A percentile compares a stretch with the other conserved stretches of the same genome.
phyloP scores from a whole-genome alignment of 805 yeast species.

The Phaffomyces opuntiae region DNA sequence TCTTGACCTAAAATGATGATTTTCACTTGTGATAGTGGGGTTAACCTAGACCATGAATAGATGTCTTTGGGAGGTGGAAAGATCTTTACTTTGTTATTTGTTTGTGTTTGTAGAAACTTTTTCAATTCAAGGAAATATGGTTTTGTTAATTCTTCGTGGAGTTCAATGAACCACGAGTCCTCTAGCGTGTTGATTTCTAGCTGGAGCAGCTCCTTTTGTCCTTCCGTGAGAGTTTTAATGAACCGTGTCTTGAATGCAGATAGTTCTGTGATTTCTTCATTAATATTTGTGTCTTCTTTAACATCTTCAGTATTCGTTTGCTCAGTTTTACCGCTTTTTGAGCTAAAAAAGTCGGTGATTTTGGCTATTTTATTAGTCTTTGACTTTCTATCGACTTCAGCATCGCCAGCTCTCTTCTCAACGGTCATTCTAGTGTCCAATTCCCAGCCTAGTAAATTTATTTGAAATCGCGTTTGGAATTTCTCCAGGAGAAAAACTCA shows the following conservation, averaged over 20 bases:
- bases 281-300: background rate
- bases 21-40: constrained; percentile 67
- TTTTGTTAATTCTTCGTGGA: constrained; percentile 69
- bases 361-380: background rate
- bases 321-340: background rate
- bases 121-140: constrained; percentile 79
- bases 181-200: constrained; percentile 69
- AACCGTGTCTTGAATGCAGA: constrained; percentile 10
- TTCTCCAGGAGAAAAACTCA: no score
- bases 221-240: constrained; percentile 21
- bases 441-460: no score
- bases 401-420: background rate
- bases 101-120: constrained; percentile 46
- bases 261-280: background rate
- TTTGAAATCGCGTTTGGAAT: no score
- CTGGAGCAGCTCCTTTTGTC: constrained; percentile 43
- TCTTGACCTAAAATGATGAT: constrained; percentile 91
- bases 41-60: constrained; percentile 86
- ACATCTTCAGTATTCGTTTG: no score
- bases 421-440: background rate
- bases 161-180: constrained; percentile 66
- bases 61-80: constrained; percentile 77
- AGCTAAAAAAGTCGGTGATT: constrained; percentile 2
- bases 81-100: constrained; percentile 39
- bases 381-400: background rate